A percentile compares a stretch with the other conserved stretches of the same genome.
Conservation (phyloP, 805 yeast genomes). For the Yarrowia porcina region DNA sequence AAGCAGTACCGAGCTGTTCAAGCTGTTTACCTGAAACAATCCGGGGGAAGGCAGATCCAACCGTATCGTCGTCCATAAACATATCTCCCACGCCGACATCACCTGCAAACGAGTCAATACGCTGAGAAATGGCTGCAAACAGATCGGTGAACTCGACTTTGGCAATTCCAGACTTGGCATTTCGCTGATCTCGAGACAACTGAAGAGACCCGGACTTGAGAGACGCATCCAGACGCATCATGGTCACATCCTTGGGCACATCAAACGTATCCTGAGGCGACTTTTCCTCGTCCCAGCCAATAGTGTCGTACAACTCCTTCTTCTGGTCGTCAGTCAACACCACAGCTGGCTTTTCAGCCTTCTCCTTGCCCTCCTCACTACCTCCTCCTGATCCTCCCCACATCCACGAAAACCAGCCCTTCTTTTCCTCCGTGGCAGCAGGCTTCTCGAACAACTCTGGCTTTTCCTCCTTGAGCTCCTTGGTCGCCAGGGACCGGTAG, state of each 20-base stretch:
- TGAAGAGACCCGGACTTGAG: conserved; percentile 75
- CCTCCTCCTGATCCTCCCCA: conserved; percentile 35
- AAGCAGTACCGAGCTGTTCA: conserved; percentile 43
- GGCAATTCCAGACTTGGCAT: conserved; percentile 51
- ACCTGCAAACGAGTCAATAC: conserved; percentile 64
- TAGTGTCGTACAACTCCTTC: conserved; percentile 86
- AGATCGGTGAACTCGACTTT: conserved; percentile 83
- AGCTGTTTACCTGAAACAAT: conserved; percentile 73
- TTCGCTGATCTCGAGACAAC: conserved; percentile 40
- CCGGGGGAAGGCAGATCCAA: conserved; percentile 74
- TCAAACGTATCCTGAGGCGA: conserved; percentile 43
- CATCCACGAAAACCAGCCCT: conserved; percentile 35
- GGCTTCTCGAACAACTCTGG: conserved; percentile 29
- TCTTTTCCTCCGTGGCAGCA: not conserved
- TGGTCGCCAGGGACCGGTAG: conserved; percentile 75
- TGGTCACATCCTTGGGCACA: conserved; percentile 69
- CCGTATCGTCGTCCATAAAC: conserved; percentile 82
- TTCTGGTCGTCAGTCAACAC: conserved; percentile 80
- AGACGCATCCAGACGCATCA: conserved; percentile 62
- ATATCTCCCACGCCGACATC: conserved; percentile 57
- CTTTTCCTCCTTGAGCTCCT: conserved; percentile 57
- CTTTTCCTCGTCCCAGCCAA: conserved; percentile 78
- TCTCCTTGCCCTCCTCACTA: conserved; percentile 24
- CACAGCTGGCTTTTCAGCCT: conserved; percentile 41
- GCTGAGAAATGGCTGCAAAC: conserved; percentile 63